Percentiles rank a stretch among this genome's conserved stretches.
These are phyloP conservation scores for Pythium monospermum DNA, from an alignment of 352 stramenopile genomes.

Conservation along the genomic window DNA sequence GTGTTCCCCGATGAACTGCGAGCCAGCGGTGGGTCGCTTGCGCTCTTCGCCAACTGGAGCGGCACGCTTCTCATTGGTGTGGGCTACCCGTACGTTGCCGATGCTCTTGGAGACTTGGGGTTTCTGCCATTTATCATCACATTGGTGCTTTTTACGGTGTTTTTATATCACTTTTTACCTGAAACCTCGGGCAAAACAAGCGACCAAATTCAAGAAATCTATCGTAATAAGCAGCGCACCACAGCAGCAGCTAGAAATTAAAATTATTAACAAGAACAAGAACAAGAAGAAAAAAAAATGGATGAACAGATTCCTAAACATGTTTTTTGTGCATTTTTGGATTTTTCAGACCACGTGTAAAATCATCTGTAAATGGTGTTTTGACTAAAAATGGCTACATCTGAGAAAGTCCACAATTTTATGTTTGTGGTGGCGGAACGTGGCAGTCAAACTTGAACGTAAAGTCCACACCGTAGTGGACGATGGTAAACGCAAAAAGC, in stretches of 20 bases:
- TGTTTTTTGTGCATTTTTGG: too few relatives aligned
- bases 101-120: conserved; percentile 29
- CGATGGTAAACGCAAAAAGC: conserved; percentile 7
- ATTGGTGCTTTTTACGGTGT: conserved; percentile 36
- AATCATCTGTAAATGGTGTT: too few relatives aligned
- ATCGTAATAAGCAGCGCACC: conserved; percentile 12
- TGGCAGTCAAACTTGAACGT: not conserved
- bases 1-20: conserved; percentile 58
- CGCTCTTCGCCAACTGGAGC: conserved; percentile 47
- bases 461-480: conserved; percentile 21
- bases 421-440: too few relatives aligned
- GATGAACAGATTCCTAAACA: too few relatives aligned
- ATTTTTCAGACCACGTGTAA: too few relatives aligned
- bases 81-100: conserved; percentile 51
- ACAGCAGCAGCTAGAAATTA: not conserved
- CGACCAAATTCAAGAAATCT: conserved; percentile 53
- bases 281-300: too few relatives aligned
- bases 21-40: conserved; percentile 35
- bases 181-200: conserved; percentile 57
- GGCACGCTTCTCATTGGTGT: conserved; percentile 56
- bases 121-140: conserved; percentile 51
- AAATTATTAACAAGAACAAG: not conserved
- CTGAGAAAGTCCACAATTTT: not conserved
- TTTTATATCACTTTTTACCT: conserved; percentile 40
- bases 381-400: conserved; percentile 2